Base-by-base conservation (phyloP, 176 grass and related monocot species). In the Phragmites australis region DNA sequence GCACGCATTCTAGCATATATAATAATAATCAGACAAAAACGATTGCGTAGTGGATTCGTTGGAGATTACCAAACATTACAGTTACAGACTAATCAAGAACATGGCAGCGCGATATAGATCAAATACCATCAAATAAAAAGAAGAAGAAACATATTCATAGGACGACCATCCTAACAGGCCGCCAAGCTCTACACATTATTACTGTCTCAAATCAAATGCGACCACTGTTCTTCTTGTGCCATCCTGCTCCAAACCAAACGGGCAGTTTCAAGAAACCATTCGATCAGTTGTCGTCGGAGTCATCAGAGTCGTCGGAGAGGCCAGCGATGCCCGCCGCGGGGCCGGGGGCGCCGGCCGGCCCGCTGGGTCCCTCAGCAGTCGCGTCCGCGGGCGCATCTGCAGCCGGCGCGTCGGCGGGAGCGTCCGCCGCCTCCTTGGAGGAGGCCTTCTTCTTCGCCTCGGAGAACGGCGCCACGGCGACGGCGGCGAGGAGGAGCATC, bases 401-500 rank as follows among this genome's bases (percentile, higher is more conserved):
- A 0, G 51, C 31, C 32, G 71, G 49, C 37, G 52, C 52, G 10
- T 31, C 45, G 45, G 69, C 27, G 29, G 70, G 22, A 3, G 47
- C 1, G 9, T 50, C 70, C 18, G 47, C 59, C 29, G 16, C 5
- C 26, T 61, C 32, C 21, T 55, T 8, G 8, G n/a, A 21, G n/a
- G 53, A 21, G n/a, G 53, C 21, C 53, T 55, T 56, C 47, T 49
- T 49, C 58, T 61, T 61, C 15, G 59, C 49, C 70, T n/a, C 70
- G 19, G 50, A 10, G 70, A 80, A 13, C 15, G 64, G 77, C 64
- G 64, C 77, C 37, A 69, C 77, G 6, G 2, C 34, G 32, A 56
- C 15, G 64, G 77, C 77, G 4, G 37, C 25, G 22, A 80, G 63
- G 63, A 80, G 77, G 77, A 80, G 63, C 14, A 67, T 1, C 1